These are phyloP conservation scores for Mrakia gelida DNA, from an alignment of 768 basidiomycete species.

Conservation along the genomic window DNA sequence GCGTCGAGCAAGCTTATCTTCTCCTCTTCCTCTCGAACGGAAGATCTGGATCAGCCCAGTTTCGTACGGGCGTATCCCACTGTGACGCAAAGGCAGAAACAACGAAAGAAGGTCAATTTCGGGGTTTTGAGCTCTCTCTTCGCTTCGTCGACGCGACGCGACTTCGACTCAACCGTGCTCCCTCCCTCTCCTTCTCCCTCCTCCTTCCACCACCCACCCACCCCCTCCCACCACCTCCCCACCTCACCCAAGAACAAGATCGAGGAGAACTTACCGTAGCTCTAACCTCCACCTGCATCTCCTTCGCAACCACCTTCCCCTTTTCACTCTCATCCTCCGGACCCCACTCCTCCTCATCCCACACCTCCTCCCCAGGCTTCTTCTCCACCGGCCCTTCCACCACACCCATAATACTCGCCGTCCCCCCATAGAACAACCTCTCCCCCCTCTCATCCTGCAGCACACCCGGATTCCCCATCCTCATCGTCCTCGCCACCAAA, in stretches of 20 bases:
- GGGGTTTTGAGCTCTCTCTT: not conserved
- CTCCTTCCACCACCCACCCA: not conserved
- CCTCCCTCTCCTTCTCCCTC: not conserved
- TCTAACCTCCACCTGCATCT: conserved; percentile 14
- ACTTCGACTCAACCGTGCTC: not conserved
- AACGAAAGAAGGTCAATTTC: not conserved
- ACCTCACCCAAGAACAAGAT: not conserved
- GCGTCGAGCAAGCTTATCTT: not conserved
- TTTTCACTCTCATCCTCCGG: conserved; percentile 2
- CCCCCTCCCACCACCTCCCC: not conserved
- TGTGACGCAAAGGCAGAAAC: not conserved
- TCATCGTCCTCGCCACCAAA: conserved; percentile 1
- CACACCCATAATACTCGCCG: not conserved
- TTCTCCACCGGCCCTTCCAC: conserved; percentile 6
- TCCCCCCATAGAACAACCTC: conserved; percentile 1
- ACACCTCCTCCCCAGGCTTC: conserved; percentile 16
- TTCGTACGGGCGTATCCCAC: not conserved
- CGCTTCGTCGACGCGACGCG: not conserved
- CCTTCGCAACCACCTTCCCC: not conserved
- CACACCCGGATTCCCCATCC: conserved; percentile 10
- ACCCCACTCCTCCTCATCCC: conserved; percentile 7
- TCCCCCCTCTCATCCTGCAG: conserved; percentile 1
- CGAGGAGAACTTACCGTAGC: not conserved
- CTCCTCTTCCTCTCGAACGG: not conserved
- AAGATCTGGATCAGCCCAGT: conserved; percentile 9